Evolutionary conservation across 2,329 filamentous ascomycete genomes (phyloP).

Genomic region (Fusarium ramigenum): DNA sequence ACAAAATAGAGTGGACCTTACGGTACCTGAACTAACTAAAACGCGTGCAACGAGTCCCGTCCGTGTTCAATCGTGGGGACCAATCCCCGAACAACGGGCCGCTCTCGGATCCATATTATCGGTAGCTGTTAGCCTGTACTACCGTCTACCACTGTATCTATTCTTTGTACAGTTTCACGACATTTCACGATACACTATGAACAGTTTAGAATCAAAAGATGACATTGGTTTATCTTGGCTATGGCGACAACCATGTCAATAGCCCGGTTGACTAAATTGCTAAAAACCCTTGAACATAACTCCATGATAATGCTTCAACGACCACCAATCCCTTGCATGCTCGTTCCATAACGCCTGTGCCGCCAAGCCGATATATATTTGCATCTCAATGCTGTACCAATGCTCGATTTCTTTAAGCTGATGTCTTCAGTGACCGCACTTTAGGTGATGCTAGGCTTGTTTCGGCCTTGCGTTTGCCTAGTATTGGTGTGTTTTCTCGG

Average conservation of each 20-base stretch:
- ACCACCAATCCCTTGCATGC: constrained; percentile 18
- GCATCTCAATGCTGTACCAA: background rate
- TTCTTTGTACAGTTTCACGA: background rate
- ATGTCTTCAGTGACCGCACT: constrained; percentile 49
- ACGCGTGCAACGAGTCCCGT: background rate
- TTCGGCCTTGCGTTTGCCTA: constrained; percentile 82
- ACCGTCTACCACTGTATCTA: background rate
- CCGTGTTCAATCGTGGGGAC: constrained; percentile 26
- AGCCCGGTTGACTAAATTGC: constrained; percentile 4
- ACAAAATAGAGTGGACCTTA: constrained; percentile 21
- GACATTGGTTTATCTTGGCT: background rate
- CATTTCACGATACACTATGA: background rate
- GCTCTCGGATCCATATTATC: constrained; percentile 31
- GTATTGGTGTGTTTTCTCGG: constrained; percentile 61
- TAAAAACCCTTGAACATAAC: constrained; percentile 17
- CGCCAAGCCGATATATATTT: constrained; percentile 10
- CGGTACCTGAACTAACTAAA: background rate
- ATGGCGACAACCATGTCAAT: background rate
- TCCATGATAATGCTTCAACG: constrained; percentile 30
- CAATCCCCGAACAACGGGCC: constrained; percentile 30
- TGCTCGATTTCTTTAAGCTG: constrained; percentile 34
- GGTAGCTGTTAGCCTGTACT: constrained; percentile 7
- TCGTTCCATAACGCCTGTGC: constrained; percentile 31
- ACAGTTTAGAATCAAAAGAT: background rate
- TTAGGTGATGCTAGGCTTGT: constrained; percentile 56